Base-by-base conservation (phyloP, 495 filamentous ascomycete genomes). In the Xylaria scruposa region DNA sequence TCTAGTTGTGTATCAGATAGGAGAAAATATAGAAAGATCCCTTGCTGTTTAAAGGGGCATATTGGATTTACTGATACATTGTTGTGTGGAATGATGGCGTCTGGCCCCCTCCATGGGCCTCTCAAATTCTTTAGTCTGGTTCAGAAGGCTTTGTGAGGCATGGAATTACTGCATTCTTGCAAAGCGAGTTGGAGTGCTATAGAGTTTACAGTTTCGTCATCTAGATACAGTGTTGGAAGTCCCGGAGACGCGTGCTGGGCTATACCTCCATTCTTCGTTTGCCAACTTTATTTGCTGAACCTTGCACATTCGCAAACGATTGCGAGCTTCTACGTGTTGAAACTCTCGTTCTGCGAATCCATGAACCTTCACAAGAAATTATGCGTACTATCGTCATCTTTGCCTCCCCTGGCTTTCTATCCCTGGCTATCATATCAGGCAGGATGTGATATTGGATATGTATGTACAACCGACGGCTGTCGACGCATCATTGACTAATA, bases 271-370 rank as follows among this genome's bases (percentile, higher is more conserved):
- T 19, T 47, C 15, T 3, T 17, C 5, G 13, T 33, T 26, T 24
- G 42, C 44, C 21, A 68, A 68, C 31, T 46, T n/a, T 59, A 36
- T 51, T 69, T 60, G 66, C 66, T 15, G n/a, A 47, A 56, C 36
- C 15, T 19, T 15, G 54, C 29, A 38, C 67, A 9, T 56, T 15
- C 54, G 54, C 67, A 69, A 69, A 60, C 54, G 36, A 60, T 36
- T 2, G 19, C n/a, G 46, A 33, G 15, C 7, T 47, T 58, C n/a
- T 58, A 49, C 12, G 31, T 8, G 33, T 12, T 21, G 3, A 62
- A 64, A 47, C 40, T 46, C 12, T n/a, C 40, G 6, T 46, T 3
- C 13, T 9, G 9, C 26, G 38, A 63, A 33, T 38, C 42, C 36
- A 53, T 24, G 21, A 1, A 26, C 12, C n/a, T 3, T 24, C 5